Evolutionary conservation across 768 basidiomycete species (phyloP), one percentile per base, ranked within the genome.

Genomic region (Leccinum fibrillosum): DNA sequence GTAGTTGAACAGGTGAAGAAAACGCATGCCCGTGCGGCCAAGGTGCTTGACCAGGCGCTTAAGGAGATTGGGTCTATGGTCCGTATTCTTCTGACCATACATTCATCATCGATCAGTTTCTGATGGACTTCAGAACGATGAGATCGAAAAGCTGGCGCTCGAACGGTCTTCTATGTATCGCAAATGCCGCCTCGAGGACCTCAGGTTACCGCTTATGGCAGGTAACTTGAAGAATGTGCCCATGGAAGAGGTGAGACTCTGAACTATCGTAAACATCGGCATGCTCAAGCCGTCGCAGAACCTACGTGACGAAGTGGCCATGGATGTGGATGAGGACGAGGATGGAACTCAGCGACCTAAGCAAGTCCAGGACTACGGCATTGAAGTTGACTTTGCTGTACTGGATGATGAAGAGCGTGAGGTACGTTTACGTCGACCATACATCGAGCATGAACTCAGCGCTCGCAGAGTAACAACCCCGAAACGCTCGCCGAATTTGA

Each of bases 301-400:
- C 65, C 80, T 90, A 21, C 86, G 87, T 4, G 89, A 92, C 34
- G 91, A 90, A 73, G 86, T 91, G 37, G 88, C 86, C 3, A 97
- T 98, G 94, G 91, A 94, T 61, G 80, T 95, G 4, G 95, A 98
- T 58, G 90, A 89, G 49, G 90, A 93, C 60, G 94, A 94, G 52
- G 84, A 90, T 39, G 89, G 82, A 4, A 86, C 87, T 4, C 92
- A 94, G 66, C 81, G 80, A 49, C 84, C 87, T 1, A 89, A 83
- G 60, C 76, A 78, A 55, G 86, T 89, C 2, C 80, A 85, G 9
- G 89, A 94, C 66, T 96, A 88, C 64, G 97, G 93, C 7, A 86
- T 99, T 53, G 90, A 94, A 65, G 88, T 97, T 39, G 85, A 97
- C 71, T 98, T 96, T 66, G 78, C 81, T 7, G 75, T 75, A 6